Percentiles rank a stretch among this genome's conserved stretches.
Conservation (phyloP, 352 stramenopile genomes). For the Phytopythium chamaehyphon region DNA sequence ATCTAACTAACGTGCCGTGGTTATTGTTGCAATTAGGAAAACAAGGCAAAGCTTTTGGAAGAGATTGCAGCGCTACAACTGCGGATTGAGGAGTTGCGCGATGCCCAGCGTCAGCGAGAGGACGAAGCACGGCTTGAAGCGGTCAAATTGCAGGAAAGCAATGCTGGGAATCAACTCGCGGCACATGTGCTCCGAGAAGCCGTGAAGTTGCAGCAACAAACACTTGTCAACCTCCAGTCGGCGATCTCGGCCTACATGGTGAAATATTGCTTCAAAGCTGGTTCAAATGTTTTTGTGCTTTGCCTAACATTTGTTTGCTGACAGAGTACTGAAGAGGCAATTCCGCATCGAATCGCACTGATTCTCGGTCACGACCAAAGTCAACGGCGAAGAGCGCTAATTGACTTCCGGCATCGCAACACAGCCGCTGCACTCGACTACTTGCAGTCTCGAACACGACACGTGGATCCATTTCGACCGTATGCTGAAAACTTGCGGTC, state of each 20-base stretch:
- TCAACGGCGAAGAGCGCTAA: conserved; percentile 23
- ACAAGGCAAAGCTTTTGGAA: conserved; percentile 24
- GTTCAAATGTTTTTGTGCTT: no score
- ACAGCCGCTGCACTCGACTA: conserved; percentile 26
- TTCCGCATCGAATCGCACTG: conserved; percentile 35
- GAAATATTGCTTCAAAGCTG: conserved; percentile 3
- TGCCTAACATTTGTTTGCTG: no score
- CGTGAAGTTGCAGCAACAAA: conserved; percentile 17
- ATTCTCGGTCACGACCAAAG: conserved; percentile 22
- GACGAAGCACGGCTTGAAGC: background rate
- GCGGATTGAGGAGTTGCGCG: conserved; percentile 7
- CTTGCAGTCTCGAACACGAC: conserved; percentile 29
- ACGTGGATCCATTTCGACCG: conserved; percentile 29
- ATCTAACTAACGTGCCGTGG: no score
- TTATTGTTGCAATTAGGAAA: conserved; percentile 12
- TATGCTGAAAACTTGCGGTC: conserved; percentile 41
- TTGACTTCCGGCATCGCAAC: conserved; percentile 21
- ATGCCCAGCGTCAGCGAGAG: background rate
- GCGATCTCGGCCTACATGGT: conserved; percentile 24
- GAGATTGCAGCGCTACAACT: conserved; percentile 23
- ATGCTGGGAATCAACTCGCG: conserved; percentile 2
- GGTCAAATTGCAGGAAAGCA: background rate
- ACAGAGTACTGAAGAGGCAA: conserved; percentile 25
- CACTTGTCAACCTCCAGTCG: conserved; percentile 24
- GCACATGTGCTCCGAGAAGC: conserved; percentile 10